Evolutionary conservation across 225 moss, liverwort and hornwort genomes (phyloP), one percentile per base, ranked within the genome.

Genomic region (Physcomitrium patens): DNA sequence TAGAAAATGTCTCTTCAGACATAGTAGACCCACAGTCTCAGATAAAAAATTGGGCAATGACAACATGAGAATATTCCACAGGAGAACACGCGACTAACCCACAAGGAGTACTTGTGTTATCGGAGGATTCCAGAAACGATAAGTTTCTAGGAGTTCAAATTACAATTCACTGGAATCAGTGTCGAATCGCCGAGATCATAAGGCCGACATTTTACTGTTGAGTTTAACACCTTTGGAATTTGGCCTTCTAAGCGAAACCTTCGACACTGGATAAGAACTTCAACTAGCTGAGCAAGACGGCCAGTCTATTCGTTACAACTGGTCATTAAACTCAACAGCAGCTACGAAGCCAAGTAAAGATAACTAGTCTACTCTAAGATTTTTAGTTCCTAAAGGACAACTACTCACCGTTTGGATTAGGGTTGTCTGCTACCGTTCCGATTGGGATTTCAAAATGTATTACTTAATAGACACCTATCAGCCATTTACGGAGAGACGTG

Each of bases 401-500:
- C 1, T 28, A 20, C 56, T 56, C 58, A 57, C 23, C 52, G 8
- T 44, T 67, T 75, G 53, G 20, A 61, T 37, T 22, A 10, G 27
- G 45, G 48, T 67, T 64, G 43, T 10, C 45, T 41, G 5, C 5
- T 37, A 3, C 31, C 31, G 31, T 37, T 37, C 31, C 31, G 7
- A 37, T 3, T 4, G 7, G 31, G 65, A 62, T 37, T 31, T 44
- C 28, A 54, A 23, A 54, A 3, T 53, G 73, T 51, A 42, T 7
- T 37, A 17, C 48, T 62, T 66, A 50, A 75, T 37, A 44, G 67
- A 67, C 58, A 63, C 26, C 45, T 3, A 37, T 7, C 4, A 78
- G 26, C 79, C 82, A 87, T 68, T 80, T 80, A 46, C 85, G 83
- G 60, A 89, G 67, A 49, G 76, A 76, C 11, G 85, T 70, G 68